Evolutionary conservation across 164 flowering plant genomes (phyloP).

Genomic region (Aristolochia fimbriata): DNA sequence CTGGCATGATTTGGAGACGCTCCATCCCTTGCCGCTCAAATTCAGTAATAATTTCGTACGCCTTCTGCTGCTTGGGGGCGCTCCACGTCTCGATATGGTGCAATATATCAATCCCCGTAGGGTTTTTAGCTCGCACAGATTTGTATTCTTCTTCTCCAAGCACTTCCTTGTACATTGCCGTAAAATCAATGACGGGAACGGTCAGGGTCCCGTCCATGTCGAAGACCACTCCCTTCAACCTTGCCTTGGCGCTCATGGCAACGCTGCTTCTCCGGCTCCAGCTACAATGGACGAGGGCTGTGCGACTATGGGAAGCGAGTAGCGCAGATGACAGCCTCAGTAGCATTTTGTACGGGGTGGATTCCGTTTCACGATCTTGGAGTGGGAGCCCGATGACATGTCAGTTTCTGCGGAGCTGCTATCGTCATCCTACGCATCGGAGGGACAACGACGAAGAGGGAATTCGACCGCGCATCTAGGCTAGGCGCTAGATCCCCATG

Average conservation of each 20-base stretch:
- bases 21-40: conserved; percentile 69
- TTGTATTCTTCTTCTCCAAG: conserved; percentile 65
- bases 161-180: conserved; percentile 76
- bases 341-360: not conserved
- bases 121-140: conserved; percentile 31
- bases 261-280: not conserved
- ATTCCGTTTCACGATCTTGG: not conserved
- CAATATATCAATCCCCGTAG: conserved; percentile 77
- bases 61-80: conserved; percentile 49
- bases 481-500: no score
- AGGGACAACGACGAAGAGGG: no score
- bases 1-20: conserved; percentile 90
- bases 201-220: conserved; percentile 99
- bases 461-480: no score
- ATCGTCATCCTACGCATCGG: no score
- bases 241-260: conserved; percentile 7
- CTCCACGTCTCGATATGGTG: conserved; percentile 70
- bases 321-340: not conserved
- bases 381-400: no score
- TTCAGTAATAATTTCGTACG: conserved; percentile 60
- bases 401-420: no score
- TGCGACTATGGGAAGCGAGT: not conserved
- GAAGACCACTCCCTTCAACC: conserved; percentile 77
- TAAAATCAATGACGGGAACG: conserved; percentile 80
- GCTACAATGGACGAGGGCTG: conserved; percentile 8